Conservation (phyloP, 2,329 filamentous ascomycete genomes). For the Coniella vitis region DNA sequence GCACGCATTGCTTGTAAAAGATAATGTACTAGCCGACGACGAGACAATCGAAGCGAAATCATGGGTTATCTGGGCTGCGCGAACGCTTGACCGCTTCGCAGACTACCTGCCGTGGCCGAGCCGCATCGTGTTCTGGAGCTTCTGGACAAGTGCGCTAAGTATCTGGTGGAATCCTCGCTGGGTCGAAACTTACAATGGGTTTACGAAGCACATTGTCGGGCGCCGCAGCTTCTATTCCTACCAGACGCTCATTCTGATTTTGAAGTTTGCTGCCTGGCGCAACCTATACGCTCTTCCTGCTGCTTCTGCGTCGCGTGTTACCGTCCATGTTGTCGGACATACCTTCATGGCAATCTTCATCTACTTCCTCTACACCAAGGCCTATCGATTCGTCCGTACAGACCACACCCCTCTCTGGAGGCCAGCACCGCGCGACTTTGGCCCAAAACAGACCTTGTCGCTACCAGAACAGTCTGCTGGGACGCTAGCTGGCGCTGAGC, state of each 20-base stretch:
- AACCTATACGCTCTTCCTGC: conserved; percentile 34
- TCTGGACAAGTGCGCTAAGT: conserved; percentile 43
- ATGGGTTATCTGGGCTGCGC: conserved; percentile 8
- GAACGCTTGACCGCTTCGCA: conserved; percentile 20
- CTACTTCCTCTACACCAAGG: conserved; percentile 39
- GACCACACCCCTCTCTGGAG: conserved; percentile 50
- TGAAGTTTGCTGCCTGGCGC: conserved; percentile 43
- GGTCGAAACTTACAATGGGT: conserved; percentile 52
- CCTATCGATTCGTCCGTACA: conserved; percentile 41
- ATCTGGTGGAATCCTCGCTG: conserved; percentile 66
- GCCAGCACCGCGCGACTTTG: conserved; percentile 13
- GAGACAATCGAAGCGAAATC: conserved; percentile 19
- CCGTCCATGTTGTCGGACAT: conserved; percentile 47
- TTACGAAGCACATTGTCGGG: conserved; percentile 51
- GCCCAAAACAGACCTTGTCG: conserved; percentile 18
- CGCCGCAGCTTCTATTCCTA: conserved; percentile 60
- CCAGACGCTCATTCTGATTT: conserved; percentile 51
- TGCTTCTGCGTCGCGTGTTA: conserved; percentile 29
- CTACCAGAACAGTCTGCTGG: conserved; percentile 4
- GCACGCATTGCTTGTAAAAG: conserved; percentile 35
- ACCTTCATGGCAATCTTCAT: conserved; percentile 46
- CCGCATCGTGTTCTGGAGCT: conserved; percentile 38
- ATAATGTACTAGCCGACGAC: conserved; percentile 16
- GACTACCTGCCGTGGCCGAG: conserved; percentile 35
- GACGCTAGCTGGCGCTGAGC: conserved; percentile 25